Percentiles rank a stretch among this genome's conserved stretches.
phyloP scores from a whole-genome alignment of 1,284 basidiomycete genomes.

The Papiliotrema laurentii region DNA sequence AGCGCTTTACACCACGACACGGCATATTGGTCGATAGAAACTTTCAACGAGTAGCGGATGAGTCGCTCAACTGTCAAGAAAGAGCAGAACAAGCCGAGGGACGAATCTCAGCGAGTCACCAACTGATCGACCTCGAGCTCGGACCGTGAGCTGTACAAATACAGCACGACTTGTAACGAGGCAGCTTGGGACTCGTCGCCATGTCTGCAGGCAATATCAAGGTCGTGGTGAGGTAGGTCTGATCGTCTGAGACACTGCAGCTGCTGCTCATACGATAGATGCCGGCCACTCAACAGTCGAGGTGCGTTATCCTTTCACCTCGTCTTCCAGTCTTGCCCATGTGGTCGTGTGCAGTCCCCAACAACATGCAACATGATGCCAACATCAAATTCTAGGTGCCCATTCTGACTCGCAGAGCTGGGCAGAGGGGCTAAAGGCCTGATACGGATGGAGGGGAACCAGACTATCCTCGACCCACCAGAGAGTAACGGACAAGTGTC shows the following conservation, averaged over 20 bases:
- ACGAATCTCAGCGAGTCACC: no score
- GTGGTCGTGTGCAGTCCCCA: no score
- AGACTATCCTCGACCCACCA: conserved; percentile 84
- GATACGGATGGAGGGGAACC: conserved; percentile 87
- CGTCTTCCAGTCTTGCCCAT: background rate
- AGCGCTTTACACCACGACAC: no score
- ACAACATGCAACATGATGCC: no score
- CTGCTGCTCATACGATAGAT: conserved; percentile 52
- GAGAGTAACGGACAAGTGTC: conserved; percentile 48
- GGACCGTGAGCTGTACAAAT: no score
- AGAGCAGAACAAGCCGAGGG: no score
- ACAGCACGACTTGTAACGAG: no score
- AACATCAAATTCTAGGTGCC: no score
- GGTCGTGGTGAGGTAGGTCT: conserved; percentile 66
- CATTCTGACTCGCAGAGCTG: conserved; percentile 70
- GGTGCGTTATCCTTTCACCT: conserved; percentile 52
- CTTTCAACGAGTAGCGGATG: no score
- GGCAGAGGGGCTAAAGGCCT: conserved; percentile 84
- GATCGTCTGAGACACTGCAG: background rate
- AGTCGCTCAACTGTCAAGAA: no score
- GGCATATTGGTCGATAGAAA: no score
- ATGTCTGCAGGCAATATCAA: conserved; percentile 76
- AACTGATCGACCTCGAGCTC: no score
- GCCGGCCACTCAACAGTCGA: conserved; percentile 86
- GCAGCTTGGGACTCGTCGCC: background rate